phyloP scores from a whole-genome alignment of 176 grass and related monocot genomes.

The Oryza australiensis region DNA sequence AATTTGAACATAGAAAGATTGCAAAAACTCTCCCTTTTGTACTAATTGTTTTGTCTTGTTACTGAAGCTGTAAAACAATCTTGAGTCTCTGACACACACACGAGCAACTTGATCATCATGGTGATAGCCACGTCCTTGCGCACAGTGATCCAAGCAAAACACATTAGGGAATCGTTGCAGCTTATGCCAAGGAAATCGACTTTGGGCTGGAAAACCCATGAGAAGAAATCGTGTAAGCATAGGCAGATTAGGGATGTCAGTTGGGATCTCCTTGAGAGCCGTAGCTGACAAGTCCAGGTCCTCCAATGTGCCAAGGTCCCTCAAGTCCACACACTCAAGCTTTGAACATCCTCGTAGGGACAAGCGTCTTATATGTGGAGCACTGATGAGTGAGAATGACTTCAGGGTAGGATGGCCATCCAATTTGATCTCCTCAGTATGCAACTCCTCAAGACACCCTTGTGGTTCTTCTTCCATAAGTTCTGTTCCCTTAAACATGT shows the following conservation, averaged over 20 bases:
- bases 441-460: neutral
- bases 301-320: constrained; percentile 10
- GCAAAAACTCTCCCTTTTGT: fast-evolving
- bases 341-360: neutral
- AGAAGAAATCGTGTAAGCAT: neutral
- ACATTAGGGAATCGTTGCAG: neutral
- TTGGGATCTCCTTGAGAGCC: constrained; percentile 13
- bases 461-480: neutral
- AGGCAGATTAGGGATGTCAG: neutral
- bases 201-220: neutral
- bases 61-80: constrained; percentile 17
- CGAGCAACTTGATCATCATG: neutral
- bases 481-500: too few relatives aligned
- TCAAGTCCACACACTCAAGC: neutral
- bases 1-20: constrained; percentile 3
- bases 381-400: neutral
- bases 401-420: neutral
- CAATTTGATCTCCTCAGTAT: neutral
- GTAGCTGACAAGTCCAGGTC: constrained; percentile 18
- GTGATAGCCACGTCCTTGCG: neutral
- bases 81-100: neutral
- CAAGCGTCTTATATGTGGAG: neutral
- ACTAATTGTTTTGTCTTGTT: fast-evolving
- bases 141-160: constrained; percentile 16
- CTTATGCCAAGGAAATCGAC: constrained; percentile 32